These are phyloP conservation scores for Eucalyptus pumila DNA, from an alignment of 345 rosid species.

Conservation along the genomic window DNA sequence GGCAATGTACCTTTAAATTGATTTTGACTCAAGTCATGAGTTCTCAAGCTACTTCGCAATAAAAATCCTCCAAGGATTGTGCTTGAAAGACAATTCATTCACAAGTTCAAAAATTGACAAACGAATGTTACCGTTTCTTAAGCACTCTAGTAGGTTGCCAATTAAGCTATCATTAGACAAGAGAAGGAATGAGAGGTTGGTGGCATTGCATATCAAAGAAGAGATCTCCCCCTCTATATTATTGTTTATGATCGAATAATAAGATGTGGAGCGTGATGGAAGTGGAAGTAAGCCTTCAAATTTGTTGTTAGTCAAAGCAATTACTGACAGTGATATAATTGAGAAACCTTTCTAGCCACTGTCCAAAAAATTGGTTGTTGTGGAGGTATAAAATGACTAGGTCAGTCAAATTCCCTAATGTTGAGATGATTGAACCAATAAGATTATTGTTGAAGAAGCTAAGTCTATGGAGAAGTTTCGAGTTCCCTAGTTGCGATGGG, in stretches of 20 bases:
- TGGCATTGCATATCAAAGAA: not conserved
- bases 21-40: not conserved
- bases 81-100: not conserved
- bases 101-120: not conserved
- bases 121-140: not conserved
- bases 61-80: not conserved
- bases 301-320: not conserved
- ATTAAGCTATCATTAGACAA: not conserved
- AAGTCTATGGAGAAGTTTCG: too few relatives aligned
- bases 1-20: not conserved
- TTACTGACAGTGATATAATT: too few relatives aligned
- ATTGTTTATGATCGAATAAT: not conserved
- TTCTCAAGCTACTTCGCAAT: not conserved
- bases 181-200: not conserved
- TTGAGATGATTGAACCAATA: too few relatives aligned
- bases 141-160: not conserved
- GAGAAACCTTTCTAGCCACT: not conserved
- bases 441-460: not conserved
- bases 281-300: not conserved
- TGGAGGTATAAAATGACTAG: slow-evolving; percentile 3
- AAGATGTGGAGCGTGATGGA: not conserved
- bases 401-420: not conserved
- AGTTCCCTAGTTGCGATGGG: too few relatives aligned
- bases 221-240: slow-evolving; percentile 1
- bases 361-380: slow-evolving; percentile 1